Conservation (phyloP, 2,329 filamentous ascomycete genomes). For the Alternaria sp. region DNA sequence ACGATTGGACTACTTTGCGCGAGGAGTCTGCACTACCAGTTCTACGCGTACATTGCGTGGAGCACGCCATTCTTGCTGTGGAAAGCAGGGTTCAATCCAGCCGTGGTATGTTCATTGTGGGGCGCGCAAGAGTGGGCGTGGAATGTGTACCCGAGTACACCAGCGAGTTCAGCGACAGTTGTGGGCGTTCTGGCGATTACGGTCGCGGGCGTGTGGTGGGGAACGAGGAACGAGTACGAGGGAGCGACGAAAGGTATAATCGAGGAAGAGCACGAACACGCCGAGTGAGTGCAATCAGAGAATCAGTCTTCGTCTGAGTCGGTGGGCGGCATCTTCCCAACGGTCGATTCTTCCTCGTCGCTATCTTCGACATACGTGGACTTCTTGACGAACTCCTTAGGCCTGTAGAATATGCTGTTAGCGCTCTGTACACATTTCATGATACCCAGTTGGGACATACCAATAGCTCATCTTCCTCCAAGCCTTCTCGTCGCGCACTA, state of each 20-base stretch:
- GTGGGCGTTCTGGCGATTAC: slow-evolving; percentile 75
- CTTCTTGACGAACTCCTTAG: slow-evolving; percentile 76
- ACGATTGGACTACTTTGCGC: slow-evolving; percentile 84
- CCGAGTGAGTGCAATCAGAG: slow-evolving; percentile 33
- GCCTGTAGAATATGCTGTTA: slow-evolving; percentile 64
- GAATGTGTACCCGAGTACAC: slow-evolving; percentile 90
- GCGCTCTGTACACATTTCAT: slow-evolving; percentile 23
- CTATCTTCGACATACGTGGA: slow-evolving; percentile 67
- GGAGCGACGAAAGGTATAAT: slow-evolving; percentile 44
- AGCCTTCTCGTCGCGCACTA: slow-evolving; percentile 87
- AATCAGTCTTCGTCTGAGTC: slow-evolving; percentile 72
- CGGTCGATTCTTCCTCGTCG: slow-evolving; percentile 78
- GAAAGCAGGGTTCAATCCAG: slow-evolving; percentile 73
- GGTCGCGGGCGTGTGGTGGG: slow-evolving; percentile 69
- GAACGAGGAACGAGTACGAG: slow-evolving; percentile 58
- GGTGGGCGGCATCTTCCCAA: slow-evolving; percentile 85
- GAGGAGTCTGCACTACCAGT: slow-evolving; percentile 91
- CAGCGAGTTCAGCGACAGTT: slow-evolving; percentile 69
- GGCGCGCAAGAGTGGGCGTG: slow-evolving; percentile 87
- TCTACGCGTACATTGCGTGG: slow-evolving; percentile 92
- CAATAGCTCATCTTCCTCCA: slow-evolving; percentile 93
- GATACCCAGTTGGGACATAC: slow-evolving; percentile 53
- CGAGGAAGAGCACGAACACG: slow-evolving; percentile 43
- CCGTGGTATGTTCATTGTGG: slow-evolving; percentile 75
- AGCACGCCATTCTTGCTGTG: slow-evolving; percentile 86